Evolutionary conservation across 2,329 filamentous ascomycete genomes (phyloP), one percentile per base, ranked within the genome.

Genomic region (Cytospora paraplurivora): DNA sequence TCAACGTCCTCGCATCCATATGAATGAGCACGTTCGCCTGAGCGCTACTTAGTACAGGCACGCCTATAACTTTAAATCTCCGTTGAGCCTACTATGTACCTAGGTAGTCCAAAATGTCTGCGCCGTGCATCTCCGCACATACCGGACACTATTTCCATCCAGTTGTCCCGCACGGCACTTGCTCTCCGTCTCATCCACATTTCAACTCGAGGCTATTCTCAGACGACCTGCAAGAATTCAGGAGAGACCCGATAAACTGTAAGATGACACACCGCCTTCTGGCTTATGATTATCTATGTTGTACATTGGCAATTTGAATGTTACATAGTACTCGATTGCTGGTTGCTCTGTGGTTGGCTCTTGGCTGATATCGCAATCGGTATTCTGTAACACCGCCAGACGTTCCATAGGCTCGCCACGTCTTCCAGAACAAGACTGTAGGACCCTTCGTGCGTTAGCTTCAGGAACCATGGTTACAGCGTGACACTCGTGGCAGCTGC

Each of bases 361-460:
- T 10, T 37, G 12, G 27, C 27, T 27, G 35, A 13, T 37, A 37
- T 37, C 35, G 12, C 35, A 27, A 27, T 27, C 12, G 35, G 35
- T 7, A 37, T 41, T 17, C 13, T 41, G 17, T 41, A 41, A 38
- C 11, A 13, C 38, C 15, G 38, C 38, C 3, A 17, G 38, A 41
- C 17, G 17, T 6, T 44, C 5, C 44, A 47, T 10, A 21, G 44
- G n/a, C n/a, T 21, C 21, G 44, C 44, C 44, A 47, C 44, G 44
- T 47, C 44, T 47, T 12, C 15, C n/a, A 7, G 5, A 44, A 21
- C 19, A 47, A 19, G 27, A 4, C 27, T 4, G 27, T 19, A 47
- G 44, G 44, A 47, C 44, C 44, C 44, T 47, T 47, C 44, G 44
- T 47, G 44, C 44, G 44, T 47, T 47, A 47, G 44, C 44, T 47